Conservation (phyloP, 2,329 filamentous ascomycete species). For the Fusarium multiceps region DNA sequence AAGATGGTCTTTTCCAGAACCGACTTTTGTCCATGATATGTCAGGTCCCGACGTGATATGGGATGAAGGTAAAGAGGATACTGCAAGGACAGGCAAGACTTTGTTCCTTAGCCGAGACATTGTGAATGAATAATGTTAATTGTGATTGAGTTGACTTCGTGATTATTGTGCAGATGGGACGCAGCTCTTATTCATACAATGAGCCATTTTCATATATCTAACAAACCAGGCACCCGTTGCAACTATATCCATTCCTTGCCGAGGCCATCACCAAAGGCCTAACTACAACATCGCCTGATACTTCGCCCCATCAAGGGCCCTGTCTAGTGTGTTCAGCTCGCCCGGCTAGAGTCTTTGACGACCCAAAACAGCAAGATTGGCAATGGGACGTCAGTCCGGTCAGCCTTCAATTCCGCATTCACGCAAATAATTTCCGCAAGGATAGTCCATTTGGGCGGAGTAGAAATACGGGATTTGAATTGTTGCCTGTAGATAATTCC, state of each 20-base stretch:
- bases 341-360: slow-evolving; percentile 13
- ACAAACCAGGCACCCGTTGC: background rate
- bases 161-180: background rate
- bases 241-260: background rate
- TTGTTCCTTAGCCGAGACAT: slow-evolving; percentile 34
- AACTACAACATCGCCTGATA: slow-evolving; percentile 7
- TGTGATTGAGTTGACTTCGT: background rate
- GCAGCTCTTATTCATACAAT: slow-evolving; percentile 1
- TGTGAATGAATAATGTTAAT: background rate
- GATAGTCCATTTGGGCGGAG: slow-evolving; percentile 11
- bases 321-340: slow-evolving; percentile 24
- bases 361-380: slow-evolving; percentile 30
- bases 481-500: slow-evolving; percentile 21
- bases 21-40: slow-evolving; percentile 26
- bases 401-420: slow-evolving; percentile 25
- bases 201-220: background rate
- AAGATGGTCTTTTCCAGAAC: slow-evolving; percentile 28
- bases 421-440: slow-evolving; percentile 13
- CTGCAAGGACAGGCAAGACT: slow-evolving; percentile 25
- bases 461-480: background rate
- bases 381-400: background rate
- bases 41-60: slow-evolving; percentile 31
- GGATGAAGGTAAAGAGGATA: slow-evolving; percentile 8
- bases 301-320: slow-evolving; percentile 28
- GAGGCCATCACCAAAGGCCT: slow-evolving; percentile 10